Conservation (phyloP, 176 grass and related monocot species). For the Miscanthus lutarioriparius region DNA sequence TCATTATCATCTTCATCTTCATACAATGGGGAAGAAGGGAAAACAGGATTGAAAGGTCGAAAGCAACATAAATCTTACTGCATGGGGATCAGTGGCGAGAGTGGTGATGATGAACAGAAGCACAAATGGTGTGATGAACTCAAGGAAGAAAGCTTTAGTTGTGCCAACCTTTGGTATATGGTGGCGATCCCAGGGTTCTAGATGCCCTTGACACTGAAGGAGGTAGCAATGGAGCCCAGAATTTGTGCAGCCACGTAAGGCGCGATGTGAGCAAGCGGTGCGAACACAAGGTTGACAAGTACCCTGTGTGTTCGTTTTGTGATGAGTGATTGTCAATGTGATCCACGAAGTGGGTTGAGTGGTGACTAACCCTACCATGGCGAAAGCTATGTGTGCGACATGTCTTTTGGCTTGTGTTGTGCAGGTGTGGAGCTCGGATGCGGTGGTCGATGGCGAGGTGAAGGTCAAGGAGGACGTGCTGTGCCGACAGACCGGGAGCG, state of each 20-base stretch:
- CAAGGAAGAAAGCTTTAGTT: slow-evolving; percentile 61
- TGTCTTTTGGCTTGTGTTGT: no score
- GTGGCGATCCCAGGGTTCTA: slow-evolving; percentile 53
- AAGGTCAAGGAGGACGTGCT: no score
- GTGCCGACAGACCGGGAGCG: no score
- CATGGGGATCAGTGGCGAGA: slow-evolving; percentile 47
- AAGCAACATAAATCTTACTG: slow-evolving; percentile 35
- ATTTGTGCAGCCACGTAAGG: slow-evolving; percentile 57
- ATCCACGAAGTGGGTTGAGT: no score
- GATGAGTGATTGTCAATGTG: no score
- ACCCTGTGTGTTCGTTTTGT: no score
- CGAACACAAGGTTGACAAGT: no score
- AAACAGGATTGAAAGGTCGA: neutral
- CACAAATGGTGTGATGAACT: slow-evolving; percentile 65
- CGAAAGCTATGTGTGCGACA: no score
- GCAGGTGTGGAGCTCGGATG: no score
- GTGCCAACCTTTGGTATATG: slow-evolving; percentile 46
- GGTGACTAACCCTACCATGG: no score
- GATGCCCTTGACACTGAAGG: slow-evolving; percentile 47
- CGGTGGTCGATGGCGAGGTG: no score
- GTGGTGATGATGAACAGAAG: slow-evolving; percentile 68
- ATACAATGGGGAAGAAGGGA: neutral
- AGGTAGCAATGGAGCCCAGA: slow-evolving; percentile 44
- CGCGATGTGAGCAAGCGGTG: slow-evolving; percentile 23
- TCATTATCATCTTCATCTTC: neutral